A percentile compares a stretch with the other conserved stretches of the same genome.
phyloP scores from a whole-genome alignment of 1,284 basidiomycete genomes.

The Rhodofomes roseus region DNA sequence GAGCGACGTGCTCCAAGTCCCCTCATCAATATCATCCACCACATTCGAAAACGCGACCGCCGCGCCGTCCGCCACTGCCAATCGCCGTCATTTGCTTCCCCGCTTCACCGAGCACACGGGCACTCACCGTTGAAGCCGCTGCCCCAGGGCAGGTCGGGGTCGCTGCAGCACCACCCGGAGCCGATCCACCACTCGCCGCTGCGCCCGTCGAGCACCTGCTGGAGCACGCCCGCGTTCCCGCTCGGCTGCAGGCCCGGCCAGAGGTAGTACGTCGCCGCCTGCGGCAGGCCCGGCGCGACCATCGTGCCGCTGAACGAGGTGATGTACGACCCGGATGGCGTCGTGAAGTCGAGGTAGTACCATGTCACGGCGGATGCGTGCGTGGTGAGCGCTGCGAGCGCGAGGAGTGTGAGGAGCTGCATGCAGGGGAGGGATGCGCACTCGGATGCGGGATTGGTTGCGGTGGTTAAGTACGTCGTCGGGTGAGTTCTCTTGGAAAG shows the following conservation, averaged over 20 bases:
- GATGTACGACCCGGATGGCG: neutral
- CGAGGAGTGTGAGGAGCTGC: neutral
- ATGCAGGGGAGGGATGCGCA: neutral
- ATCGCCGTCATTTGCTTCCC: too few relatives aligned
- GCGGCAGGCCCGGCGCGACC: neutral
- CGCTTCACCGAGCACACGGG: neutral
- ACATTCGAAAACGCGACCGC: neutral
- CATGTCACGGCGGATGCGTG: neutral
- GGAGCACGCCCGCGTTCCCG: neutral
- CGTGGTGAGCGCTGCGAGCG: neutral
- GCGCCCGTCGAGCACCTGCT: slow-evolving; percentile 1
- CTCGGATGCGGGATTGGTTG: too few relatives aligned
- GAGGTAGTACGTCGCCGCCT: neutral
- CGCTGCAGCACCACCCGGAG: neutral
- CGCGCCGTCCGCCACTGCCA: neutral
- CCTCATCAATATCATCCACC: neutral
- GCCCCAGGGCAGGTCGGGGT: neutral
- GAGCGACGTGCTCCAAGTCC: neutral
- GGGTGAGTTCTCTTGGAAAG: neutral
- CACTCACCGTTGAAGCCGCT: neutral
- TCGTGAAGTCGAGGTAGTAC: neutral
- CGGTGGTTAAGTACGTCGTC: neutral
- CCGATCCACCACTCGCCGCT: slow-evolving; percentile 1
- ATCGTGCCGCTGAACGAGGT: neutral
- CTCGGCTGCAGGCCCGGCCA: neutral